Evolutionary conservation across 1,284 basidiomycete species (phyloP).

Genomic region (Psilocybe mexicana): DNA sequence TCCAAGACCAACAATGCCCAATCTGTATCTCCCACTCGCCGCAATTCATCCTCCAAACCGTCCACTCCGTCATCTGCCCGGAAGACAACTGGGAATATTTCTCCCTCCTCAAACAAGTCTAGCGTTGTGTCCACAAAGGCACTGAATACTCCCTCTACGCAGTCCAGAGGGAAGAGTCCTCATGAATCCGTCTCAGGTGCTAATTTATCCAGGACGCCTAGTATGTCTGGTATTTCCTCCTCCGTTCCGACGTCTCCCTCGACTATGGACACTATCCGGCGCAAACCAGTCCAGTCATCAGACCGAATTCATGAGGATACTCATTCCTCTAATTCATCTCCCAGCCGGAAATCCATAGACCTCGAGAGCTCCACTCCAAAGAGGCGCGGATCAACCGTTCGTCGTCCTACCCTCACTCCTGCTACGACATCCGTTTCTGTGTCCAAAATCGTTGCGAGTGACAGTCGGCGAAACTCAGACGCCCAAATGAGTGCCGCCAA

Average conservation of each 20-base stretch:
- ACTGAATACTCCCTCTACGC: slow-evolving; percentile 26
- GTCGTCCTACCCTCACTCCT: slow-evolving; percentile 51
- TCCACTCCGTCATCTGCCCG: slow-evolving; percentile 45
- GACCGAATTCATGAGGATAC: slow-evolving; percentile 46
- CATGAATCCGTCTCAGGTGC: slow-evolving; percentile 37
- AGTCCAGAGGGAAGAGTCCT: slow-evolving; percentile 48
- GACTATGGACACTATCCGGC: slow-evolving; percentile 47
- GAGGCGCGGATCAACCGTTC: slow-evolving; percentile 44
- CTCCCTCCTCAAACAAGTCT: slow-evolving; percentile 34
- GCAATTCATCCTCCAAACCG: slow-evolving; percentile 27
- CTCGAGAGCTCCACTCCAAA: slow-evolving; percentile 44
- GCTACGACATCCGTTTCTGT: slow-evolving; percentile 37
- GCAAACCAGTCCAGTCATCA: slow-evolving; percentile 43
- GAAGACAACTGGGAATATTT: slow-evolving; percentile 46
- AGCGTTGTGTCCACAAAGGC: slow-evolving; percentile 39
- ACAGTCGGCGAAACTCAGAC: slow-evolving; percentile 24
- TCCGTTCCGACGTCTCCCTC: slow-evolving; percentile 40
- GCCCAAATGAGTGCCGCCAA: slow-evolving; percentile 13
- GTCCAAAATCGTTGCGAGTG: slow-evolving; percentile 31
- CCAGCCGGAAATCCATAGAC: slow-evolving; percentile 58
- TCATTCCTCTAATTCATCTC: slow-evolving; percentile 53
- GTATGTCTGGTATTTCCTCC: slow-evolving; percentile 36
- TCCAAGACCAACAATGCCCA: slow-evolving; percentile 17
- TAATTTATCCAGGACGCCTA: slow-evolving; percentile 41
- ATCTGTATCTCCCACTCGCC: slow-evolving; percentile 25